Evolutionary conservation across 176 grass and related monocot genomes (phyloP), one percentile per base, ranked within the genome.

Genomic region (Oryza nivara): DNA sequence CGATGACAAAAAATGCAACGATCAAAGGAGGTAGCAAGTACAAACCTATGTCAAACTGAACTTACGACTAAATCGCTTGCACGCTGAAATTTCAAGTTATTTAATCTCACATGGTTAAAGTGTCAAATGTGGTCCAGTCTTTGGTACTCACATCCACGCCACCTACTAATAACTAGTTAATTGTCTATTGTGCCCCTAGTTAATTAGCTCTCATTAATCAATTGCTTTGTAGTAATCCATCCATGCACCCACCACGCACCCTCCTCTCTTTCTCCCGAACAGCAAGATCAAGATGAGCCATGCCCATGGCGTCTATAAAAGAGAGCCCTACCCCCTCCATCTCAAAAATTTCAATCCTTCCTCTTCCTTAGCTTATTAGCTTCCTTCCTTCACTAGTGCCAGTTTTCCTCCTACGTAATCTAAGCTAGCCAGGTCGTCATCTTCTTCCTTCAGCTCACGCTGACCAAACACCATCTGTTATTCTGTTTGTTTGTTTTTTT

Each of bases 291-390:
- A 11, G 9, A 76, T 49, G 46, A 28, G 2, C 0, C 65, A 4
- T 32, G 28, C 1, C 0, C 65, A 4, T 48, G 28, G 49, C 84
- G 1, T 14, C 80, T 90, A 87, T 84, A 91, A 84, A 87, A 66
- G 6, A 0, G 19, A 22, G 12, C 22, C 43, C 76, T 81, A 5
- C 5, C 4, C 70, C 84, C 80, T 80, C 32, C 85, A 58, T 80
- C 89, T 84, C 70, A 80, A 90, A 84, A 91, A 87, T 87, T 87
- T 87, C 89, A 91, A 90, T 10, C 65, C 72, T 54, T 80, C 81
- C 49, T 15, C 22, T 51, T 12, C 6, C 15, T 36, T 35, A 35
- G 34, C 69, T 28, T 28, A 28, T 28, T 28, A 28, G 1, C 28
- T 36, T 36, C 0, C 47, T 47, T 30, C 72, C 22, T 34, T 19